These are phyloP conservation scores for Schoenoplectus triqueter DNA, from an alignment of 202 grass and related monocot species.

Conservation along the genomic window DNA sequence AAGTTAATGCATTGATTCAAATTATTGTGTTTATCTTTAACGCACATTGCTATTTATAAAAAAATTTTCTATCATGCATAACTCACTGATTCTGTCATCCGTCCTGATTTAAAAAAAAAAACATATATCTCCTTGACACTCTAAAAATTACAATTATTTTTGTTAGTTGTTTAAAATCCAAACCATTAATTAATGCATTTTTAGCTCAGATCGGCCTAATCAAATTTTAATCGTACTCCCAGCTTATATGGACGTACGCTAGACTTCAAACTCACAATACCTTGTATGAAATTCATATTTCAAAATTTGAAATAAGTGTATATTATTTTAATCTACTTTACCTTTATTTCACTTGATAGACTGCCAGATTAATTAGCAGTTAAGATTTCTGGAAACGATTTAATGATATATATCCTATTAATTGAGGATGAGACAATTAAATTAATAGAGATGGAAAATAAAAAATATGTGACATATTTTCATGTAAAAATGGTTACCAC, in stretches of 20 bases:
- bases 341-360: background rate
- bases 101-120: no score
- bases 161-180: no score
- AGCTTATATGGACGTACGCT: background rate
- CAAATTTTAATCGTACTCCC: background rate
- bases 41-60: no score
- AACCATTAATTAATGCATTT: no score
- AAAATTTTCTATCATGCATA: background rate
- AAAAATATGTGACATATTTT: no score
- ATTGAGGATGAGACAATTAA: background rate
- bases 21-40: background rate
- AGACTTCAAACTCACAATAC: background rate
- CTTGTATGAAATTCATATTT: background rate
- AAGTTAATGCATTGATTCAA: background rate
- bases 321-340: background rate
- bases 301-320: background rate
- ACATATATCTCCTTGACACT: background rate
- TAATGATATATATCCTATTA: no score
- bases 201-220: no score
- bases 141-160: no score
- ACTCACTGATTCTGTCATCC: slow-evolving; percentile 1
- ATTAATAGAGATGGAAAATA: no score
- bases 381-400: background rate
- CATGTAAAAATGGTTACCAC: no score
- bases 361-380: background rate